These are phyloP conservation scores for Zygoascus bituminiphila DNA, from an alignment of 805 yeast species.

Conservation along the genomic window DNA sequence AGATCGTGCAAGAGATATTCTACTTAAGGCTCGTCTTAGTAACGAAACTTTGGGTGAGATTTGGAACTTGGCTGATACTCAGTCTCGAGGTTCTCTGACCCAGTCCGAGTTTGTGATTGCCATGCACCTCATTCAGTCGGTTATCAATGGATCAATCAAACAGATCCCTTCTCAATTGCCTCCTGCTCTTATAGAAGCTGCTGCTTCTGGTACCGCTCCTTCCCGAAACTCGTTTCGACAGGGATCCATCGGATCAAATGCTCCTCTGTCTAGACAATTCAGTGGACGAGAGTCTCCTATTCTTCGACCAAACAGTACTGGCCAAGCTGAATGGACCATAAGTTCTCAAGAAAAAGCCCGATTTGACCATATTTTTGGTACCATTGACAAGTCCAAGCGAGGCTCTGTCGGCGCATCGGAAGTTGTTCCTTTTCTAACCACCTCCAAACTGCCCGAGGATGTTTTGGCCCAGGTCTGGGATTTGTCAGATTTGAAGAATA, in stretches of 20 bases:
- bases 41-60: constrained; percentile 70
- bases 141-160: constrained; percentile 55
- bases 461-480: constrained; percentile 78
- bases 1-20: constrained; percentile 73
- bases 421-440: constrained; percentile 81
- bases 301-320: constrained; percentile 4
- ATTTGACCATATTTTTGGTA: constrained; percentile 70
- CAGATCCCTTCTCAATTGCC: constrained; percentile 49
- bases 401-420: constrained; percentile 69
- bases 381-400: constrained; percentile 54
- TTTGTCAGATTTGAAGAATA: constrained; percentile 78
- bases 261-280: constrained; percentile 13
- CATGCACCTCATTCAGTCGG: constrained; percentile 87
- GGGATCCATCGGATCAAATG: constrained; percentile 11
- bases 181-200: constrained; percentile 24
- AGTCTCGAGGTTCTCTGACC: constrained; percentile 61
- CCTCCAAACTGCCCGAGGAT: constrained; percentile 79
- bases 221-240: constrained; percentile 9
- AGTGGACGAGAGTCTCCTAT: constrained; percentile 15
- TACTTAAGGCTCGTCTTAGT: constrained; percentile 81
- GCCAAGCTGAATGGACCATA: constrained; percentile 52
- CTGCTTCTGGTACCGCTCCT: constrained; percentile 30
- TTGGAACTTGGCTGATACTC: constrained; percentile 81
- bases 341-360: constrained; percentile 63
- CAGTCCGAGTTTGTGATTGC: constrained; percentile 80